A percentile compares a stretch with the other conserved stretches of the same genome.
phyloP scores from a whole-genome alignment of 768 basidiomycete species.

The Sistotremastrum niveocremeum region DNA sequence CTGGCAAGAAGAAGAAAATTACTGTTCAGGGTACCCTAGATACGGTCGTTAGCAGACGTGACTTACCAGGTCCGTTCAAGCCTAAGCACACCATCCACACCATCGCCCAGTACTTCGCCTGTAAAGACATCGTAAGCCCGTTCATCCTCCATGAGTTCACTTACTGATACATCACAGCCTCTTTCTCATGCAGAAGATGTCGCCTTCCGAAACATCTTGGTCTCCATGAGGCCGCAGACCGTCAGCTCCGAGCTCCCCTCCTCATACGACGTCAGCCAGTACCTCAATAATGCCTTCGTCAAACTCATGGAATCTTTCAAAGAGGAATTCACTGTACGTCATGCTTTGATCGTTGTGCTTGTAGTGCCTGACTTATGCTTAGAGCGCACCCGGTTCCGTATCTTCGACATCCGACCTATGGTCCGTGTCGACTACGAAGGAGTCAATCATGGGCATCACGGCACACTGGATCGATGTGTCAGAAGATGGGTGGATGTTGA shows the following conservation, averaged over 20 bases:
- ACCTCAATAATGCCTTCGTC: conserved; percentile 10
- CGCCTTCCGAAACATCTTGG: conserved; percentile 9
- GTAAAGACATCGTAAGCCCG: no score
- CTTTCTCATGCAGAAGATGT: conserved; percentile 6
- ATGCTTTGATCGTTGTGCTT: background rate
- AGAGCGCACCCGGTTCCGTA: conserved; percentile 7
- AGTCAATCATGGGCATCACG: conserved; percentile 11
- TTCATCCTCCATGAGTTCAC: no score
- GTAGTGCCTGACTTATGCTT: background rate
- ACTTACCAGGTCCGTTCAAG: no score
- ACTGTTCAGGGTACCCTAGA: no score
- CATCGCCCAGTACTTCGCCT: no score
- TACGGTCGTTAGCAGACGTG: no score
- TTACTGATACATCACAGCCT: no score
- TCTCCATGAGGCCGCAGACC: conserved; percentile 10
- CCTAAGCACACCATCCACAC: no score
- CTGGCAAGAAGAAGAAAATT: no score
- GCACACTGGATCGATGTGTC: conserved; percentile 13
- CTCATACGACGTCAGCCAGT: conserved; percentile 6
- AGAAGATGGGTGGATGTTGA: conserved; percentile 14
- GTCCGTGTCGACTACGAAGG: conserved; percentile 12
- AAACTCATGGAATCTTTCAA: conserved; percentile 1
- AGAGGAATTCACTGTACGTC: conserved; percentile 6
- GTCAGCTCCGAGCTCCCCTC: conserved; percentile 7
- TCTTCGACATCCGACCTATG: conserved; percentile 9